These are phyloP conservation scores for Trichosporon inkin DNA, from an alignment of 1,284 basidiomycete species.

Conservation along the genomic window DNA sequence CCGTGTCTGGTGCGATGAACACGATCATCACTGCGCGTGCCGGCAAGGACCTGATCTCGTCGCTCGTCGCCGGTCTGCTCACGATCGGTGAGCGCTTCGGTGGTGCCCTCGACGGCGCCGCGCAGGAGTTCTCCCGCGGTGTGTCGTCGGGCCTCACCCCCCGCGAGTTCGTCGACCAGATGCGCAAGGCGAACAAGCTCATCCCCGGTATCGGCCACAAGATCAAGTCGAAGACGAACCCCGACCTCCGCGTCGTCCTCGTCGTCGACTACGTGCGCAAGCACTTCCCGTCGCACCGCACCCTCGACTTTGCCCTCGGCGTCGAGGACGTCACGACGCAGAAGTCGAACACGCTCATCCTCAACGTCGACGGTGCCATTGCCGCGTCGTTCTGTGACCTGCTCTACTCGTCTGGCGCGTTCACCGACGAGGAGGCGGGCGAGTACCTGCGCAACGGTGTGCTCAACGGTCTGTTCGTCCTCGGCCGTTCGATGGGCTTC, in stretches of 20 bases:
- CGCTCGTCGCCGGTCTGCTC: slow-evolving; percentile 89
- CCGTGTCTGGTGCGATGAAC: slow-evolving; percentile 89
- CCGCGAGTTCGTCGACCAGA: slow-evolving; percentile 94
- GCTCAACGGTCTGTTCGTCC: slow-evolving; percentile 93
- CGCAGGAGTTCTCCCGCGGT: slow-evolving; percentile 88
- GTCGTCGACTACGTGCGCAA: slow-evolving; percentile 96
- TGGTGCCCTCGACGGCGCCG: slow-evolving; percentile 98
- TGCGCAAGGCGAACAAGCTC: slow-evolving; percentile 93
- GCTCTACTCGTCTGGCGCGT: slow-evolving; percentile 86
- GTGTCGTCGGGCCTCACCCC: slow-evolving; percentile 88
- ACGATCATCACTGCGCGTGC: slow-evolving; percentile 98
- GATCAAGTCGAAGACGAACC: slow-evolving; percentile 99
- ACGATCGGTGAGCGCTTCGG: slow-evolving; percentile 98
- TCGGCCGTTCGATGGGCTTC: slow-evolving; percentile 96
- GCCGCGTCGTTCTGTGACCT: slow-evolving; percentile 98
- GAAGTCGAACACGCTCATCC: slow-evolving; percentile 92
- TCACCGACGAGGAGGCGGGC: slow-evolving; percentile 91
- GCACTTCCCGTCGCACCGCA: slow-evolving; percentile 85
- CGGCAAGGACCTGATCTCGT: slow-evolving; percentile 97
- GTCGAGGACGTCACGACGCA: slow-evolving; percentile 96
- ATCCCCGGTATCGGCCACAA: slow-evolving; percentile 98
- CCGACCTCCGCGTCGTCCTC: slow-evolving; percentile 91
- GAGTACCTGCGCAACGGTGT: slow-evolving; percentile 81
- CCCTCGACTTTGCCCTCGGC: slow-evolving; percentile 96
- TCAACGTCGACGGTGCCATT: slow-evolving; percentile 96